phyloP scores from a whole-genome alignment of 352 stramenopile genomes.

The Globisporangium irregulare region DNA sequence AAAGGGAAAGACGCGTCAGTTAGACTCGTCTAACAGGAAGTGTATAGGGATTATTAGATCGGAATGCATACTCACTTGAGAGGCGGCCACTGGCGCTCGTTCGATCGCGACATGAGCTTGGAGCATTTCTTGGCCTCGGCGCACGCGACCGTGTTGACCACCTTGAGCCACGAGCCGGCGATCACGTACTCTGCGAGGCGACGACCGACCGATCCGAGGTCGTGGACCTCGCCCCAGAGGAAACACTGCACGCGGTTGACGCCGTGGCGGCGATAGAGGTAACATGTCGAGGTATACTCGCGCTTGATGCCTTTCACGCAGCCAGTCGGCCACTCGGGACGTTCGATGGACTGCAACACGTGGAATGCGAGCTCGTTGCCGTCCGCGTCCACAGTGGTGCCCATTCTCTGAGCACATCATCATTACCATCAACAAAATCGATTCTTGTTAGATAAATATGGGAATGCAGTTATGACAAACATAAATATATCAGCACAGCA shows the following conservation, averaged over 20 bases:
- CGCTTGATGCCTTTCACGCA: slow-evolving; percentile 32
- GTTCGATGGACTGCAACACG: slow-evolving; percentile 40
- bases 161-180: slow-evolving; percentile 21
- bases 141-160: slow-evolving; percentile 18
- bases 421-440: neutral
- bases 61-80: neutral
- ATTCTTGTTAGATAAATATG: neutral
- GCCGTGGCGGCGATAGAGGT: slow-evolving; percentile 30
- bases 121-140: slow-evolving; percentile 9
- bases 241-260: slow-evolving; percentile 34
- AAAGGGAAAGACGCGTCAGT: neutral
- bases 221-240: slow-evolving; percentile 26
- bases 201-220: slow-evolving; percentile 16
- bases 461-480: neutral
- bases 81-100: slow-evolving; percentile 1
- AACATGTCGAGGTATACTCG: slow-evolving; percentile 33
- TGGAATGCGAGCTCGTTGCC: slow-evolving; percentile 42
- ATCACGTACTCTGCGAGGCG: slow-evolving; percentile 18
- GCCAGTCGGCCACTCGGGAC: slow-evolving; percentile 38
- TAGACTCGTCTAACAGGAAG: neutral
- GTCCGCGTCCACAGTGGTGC: slow-evolving; percentile 23
- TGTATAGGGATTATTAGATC: neutral
- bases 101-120: neutral
- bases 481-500: neutral
- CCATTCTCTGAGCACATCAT: slow-evolving; percentile 25